These are phyloP conservation scores for Apiotrichum veenhuisii DNA, from an alignment of 1,284 basidiomycete genomes.

Conservation along the genomic window DNA sequence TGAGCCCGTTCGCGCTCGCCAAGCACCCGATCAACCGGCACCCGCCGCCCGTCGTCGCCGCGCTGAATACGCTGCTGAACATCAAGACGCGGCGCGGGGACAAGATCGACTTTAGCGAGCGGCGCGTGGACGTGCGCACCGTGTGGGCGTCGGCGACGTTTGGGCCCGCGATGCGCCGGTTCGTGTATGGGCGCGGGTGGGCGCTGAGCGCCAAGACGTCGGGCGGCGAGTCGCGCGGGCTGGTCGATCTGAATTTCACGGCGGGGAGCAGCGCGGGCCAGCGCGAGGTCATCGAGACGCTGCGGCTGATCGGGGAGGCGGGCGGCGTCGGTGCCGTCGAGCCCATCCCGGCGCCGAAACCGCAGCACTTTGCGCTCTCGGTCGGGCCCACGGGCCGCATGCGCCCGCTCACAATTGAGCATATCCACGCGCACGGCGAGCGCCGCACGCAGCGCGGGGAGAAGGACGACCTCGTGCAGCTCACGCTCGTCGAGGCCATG, in stretches of 20 bases:
- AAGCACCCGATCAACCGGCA: slow-evolving; percentile 25
- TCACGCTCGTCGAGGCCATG: slow-evolving; percentile 23
- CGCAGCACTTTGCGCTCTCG: slow-evolving; percentile 27
- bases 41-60: slow-evolving; percentile 24
- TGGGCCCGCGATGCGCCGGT: slow-evolving; percentile 18
- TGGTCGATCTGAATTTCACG: slow-evolving; percentile 33
- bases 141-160: slow-evolving; percentile 34
- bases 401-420: neutral
- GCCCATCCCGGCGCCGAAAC: neutral
- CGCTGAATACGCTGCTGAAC: slow-evolving; percentile 21
- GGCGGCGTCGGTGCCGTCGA: neutral
- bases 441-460: neutral
- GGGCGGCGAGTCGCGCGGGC: slow-evolving; percentile 6
- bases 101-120: slow-evolving; percentile 15
- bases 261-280: slow-evolving; percentile 14
- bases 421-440: neutral
- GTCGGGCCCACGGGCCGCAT: slow-evolving; percentile 23
- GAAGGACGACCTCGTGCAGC: neutral
- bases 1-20: slow-evolving; percentile 2
- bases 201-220: neutral
- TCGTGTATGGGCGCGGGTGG: slow-evolving; percentile 32
- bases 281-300: slow-evolving; percentile 11
- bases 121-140: slow-evolving; percentile 21
- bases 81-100: slow-evolving; percentile 7
- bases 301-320: slow-evolving; percentile 10